phyloP scores from a whole-genome alignment of 2,329 filamentous ascomycete genomes.

The Penicillium sp. region DNA sequence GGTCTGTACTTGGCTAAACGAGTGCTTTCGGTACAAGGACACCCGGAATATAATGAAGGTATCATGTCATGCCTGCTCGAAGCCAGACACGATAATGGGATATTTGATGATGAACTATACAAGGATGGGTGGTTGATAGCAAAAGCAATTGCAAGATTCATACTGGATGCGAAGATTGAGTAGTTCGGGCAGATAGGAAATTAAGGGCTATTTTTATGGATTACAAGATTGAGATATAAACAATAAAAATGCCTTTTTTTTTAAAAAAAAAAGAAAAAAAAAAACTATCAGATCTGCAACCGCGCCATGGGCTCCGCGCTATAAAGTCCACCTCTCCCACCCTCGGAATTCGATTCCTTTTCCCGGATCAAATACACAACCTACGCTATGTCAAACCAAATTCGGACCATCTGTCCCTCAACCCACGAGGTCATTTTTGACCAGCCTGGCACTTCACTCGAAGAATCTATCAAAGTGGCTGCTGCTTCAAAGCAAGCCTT shows the following conservation, averaged over 20 bases:
- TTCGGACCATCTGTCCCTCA: constrained; percentile 74
- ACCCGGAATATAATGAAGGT: constrained; percentile 47
- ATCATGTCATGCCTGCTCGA: constrained; percentile 38
- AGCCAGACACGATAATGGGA: constrained; percentile 18
- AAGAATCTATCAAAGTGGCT: constrained; percentile 24
- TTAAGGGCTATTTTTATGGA: background rate
- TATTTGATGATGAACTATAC: constrained; percentile 26
- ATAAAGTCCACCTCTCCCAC: constrained; percentile 10
- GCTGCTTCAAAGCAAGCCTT: constrained; percentile 31
- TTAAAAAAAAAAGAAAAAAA: background rate
- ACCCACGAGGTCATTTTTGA: constrained; percentile 81
- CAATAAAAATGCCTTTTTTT: background rate
- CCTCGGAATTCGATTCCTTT: background rate
- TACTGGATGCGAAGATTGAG: background rate
- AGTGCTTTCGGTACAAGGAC: constrained; percentile 49
- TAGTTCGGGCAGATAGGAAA: background rate
- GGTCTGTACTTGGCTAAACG: constrained; percentile 43
- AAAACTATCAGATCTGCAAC: background rate
- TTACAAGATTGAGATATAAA: background rate
- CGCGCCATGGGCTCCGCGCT: constrained; percentile 5
- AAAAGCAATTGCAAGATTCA: background rate
- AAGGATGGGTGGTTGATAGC: constrained; percentile 21
- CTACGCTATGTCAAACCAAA: constrained; percentile 26
- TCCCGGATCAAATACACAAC: background rate
- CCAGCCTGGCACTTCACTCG: constrained; percentile 61